Percentiles rank a stretch among this genome's conserved stretches.
Conservation (phyloP, 1,139 yeast genomes). For the Hyphopichia fennica region DNA sequence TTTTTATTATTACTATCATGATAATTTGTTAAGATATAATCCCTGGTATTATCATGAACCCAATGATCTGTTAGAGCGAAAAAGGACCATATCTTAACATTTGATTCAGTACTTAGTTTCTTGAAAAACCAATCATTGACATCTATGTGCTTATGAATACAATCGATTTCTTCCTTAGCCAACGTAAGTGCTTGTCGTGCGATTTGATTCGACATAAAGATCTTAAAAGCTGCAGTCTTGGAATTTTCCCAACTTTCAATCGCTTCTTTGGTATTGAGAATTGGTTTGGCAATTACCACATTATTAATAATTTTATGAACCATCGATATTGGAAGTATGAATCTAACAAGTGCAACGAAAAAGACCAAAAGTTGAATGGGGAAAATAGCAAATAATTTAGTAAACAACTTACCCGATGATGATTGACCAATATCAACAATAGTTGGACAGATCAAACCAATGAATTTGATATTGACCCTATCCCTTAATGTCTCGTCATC, state of each 20-base stretch:
- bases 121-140: conserved; percentile 53
- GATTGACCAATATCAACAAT: conserved; percentile 55
- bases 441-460: conserved; percentile 68
- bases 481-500: conserved; percentile 19
- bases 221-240: conserved; percentile 40
- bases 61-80: conserved; percentile 62
- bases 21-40: conserved; percentile 38
- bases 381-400: conserved; percentile 25
- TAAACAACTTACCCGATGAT: conserved; percentile 45
- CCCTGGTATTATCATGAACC: conserved; percentile 53
- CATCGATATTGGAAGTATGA: conserved; percentile 18
- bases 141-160: conserved; percentile 41
- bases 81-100: conserved; percentile 50
- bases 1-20: conserved; percentile 24
- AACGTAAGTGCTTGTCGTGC: conserved; percentile 54
- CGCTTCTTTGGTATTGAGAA: conserved; percentile 12
- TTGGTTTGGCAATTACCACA: conserved; percentile 23
- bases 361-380: conserved; percentile 32
- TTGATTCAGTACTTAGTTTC: conserved; percentile 15
- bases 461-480: conserved; percentile 30
- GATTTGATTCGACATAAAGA: conserved; percentile 40
- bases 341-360: conserved; percentile 19
- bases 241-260: conserved; percentile 36
- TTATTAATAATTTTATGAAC: conserved; percentile 22
- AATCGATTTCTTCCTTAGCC: conserved; percentile 58